phyloP scores from a whole-genome alignment of 2,329 filamentous ascomycete genomes.

The Colletotrichum trifolii region DNA sequence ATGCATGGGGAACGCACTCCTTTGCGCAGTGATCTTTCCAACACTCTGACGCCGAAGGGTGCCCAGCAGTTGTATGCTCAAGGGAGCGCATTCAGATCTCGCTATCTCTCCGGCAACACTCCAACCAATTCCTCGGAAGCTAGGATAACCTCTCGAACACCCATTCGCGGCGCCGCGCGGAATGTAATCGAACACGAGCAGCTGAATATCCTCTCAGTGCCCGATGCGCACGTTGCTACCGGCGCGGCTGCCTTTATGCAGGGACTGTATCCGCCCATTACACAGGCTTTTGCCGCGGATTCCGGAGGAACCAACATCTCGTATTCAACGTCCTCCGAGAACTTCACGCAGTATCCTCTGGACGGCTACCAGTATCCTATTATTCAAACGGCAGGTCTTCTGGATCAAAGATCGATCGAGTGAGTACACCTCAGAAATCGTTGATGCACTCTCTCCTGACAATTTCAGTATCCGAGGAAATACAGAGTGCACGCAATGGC shows the following conservation, averaged over 20 bases:
- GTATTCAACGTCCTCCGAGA: constrained; percentile 58
- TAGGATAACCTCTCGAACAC: constrained; percentile 44
- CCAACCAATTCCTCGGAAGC: constrained; percentile 41
- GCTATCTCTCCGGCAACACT: constrained; percentile 54
- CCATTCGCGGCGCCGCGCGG: constrained; percentile 55
- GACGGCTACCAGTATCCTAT: constrained; percentile 84
- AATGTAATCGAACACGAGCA: constrained; percentile 62
- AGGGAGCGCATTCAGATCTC: constrained; percentile 59
- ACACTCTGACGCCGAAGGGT: constrained; percentile 61
- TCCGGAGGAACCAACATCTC: constrained; percentile 46
- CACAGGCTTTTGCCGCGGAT: constrained; percentile 49
- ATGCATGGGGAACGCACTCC: constrained; percentile 67
- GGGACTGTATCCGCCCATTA: constrained; percentile 82
- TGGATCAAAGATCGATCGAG: constrained; percentile 59
- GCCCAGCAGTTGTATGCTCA: constrained; percentile 63
- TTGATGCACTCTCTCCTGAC: neutral
- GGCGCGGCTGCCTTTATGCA: constrained; percentile 84
- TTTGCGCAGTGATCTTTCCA: constrained; percentile 41
- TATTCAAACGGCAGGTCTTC: constrained; percentile 63
- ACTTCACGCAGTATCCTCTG: constrained; percentile 72
- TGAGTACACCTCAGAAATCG: constrained; percentile 44
- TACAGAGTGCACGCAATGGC: constrained; percentile 51
- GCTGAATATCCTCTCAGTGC: constrained; percentile 54
- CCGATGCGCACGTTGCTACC: constrained; percentile 65
- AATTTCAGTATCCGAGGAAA: constrained; percentile 51